Evolutionary conservation across 2,329 filamentous ascomycete species (phyloP), one percentile per base, ranked within the genome.

Genomic region (Fusarium oxysporum): DNA sequence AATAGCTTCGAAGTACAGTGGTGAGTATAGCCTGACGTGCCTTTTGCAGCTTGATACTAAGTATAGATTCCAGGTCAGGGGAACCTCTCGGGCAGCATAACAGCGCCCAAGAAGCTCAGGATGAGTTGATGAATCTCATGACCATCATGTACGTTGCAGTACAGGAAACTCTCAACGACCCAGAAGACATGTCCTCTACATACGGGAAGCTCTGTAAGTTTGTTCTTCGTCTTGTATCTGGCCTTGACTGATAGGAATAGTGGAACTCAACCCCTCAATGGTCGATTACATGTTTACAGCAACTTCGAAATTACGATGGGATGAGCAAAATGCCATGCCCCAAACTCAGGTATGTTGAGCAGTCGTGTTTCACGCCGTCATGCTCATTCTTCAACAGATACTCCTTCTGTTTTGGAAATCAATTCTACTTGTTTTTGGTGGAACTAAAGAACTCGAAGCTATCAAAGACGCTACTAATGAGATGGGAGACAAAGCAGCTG

Each of bases 361-460:
- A 51, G 17, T 38, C 25, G 5, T 19, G 33, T n/a, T 28, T 30
- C 16, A 13, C 8, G 21, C 7, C 13, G 23, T 41, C 38, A 59
- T 38, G 48, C 76, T 82, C 48, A 83, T 64, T 37, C 33, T 13
- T 13, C 17, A 13, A 14, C 76, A 92, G 87, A 89, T 96, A 44
- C 90, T 97, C 60, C 85, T 98, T 12, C 85, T 98, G 4, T 89
- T 97, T 54, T 98, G 96, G 96, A 99, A 99, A 83, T 92, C 93
- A 1, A 89, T 97, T 13, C 85, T 98, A 21, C 88, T 98, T 5
- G 88, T 93, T 2, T 96, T 98, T 80, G 96, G 96, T 32, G 93
- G 94, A 44, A 91, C 91, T 41, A 82, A 89, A 59, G 91, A 95
- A 71, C 88, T 97, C 23, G 89, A 91, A 35, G 87, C 90, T 64